phyloP scores from a whole-genome alignment of 306 rosid species.

The Amphicarpaea edgeworthii region DNA sequence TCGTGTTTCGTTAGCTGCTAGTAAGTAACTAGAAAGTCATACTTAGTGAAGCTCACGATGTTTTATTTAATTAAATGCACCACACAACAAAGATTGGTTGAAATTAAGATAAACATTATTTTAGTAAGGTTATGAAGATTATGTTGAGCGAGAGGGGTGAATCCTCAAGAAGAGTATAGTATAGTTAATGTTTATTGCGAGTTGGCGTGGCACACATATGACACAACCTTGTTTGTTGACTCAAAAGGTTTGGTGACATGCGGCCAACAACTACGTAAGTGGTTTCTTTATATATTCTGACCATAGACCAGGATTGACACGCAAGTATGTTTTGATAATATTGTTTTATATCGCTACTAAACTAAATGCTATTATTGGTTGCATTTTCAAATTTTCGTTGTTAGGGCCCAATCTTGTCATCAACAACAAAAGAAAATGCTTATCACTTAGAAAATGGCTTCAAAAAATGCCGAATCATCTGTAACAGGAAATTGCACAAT shows the following conservation, averaged over 20 bases:
- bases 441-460: background rate
- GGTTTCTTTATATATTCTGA: constrained; percentile 6
- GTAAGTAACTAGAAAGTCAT: background rate
- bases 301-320: constrained; percentile 9
- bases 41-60: constrained; percentile 28
- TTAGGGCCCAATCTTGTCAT: background rate
- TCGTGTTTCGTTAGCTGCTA: background rate
- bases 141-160: background rate
- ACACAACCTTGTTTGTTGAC: constrained; percentile 7
- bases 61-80: constrained; percentile 24
- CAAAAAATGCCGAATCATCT: background rate
- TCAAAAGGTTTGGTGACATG: constrained; percentile 26
- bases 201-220: constrained; percentile 7
- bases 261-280: constrained; percentile 1
- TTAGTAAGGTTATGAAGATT: constrained; percentile 5
- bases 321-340: background rate
- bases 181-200: background rate
- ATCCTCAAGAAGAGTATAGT: background rate
- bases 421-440: background rate
- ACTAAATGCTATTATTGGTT: background rate
- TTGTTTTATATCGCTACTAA: background rate
- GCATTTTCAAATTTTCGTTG: background rate
- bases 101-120: constrained; percentile 16
- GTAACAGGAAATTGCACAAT: background rate
- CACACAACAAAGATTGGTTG: constrained; percentile 11